These are phyloP conservation scores for Penicillium sp. DNA, from an alignment of 2,329 filamentous ascomycete species.

Conservation along the genomic window DNA sequence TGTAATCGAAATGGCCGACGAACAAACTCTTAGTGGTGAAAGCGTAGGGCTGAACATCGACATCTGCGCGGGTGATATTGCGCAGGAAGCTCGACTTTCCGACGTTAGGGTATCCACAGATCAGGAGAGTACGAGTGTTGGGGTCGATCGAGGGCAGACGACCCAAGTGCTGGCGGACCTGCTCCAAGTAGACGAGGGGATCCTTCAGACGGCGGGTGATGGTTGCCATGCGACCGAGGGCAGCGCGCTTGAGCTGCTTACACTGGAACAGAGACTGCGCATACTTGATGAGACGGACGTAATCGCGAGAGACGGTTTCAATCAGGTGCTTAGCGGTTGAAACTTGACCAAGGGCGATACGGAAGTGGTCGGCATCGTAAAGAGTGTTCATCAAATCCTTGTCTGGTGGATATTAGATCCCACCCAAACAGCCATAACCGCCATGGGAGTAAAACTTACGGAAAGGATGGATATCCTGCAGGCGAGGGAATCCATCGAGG, in stretches of 20 bases:
- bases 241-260: constrained; percentile 97
- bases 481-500: constrained; percentile 85
- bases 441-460: constrained; percentile 50
- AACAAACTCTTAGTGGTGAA: constrained; percentile 98
- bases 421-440: background rate
- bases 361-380: constrained; percentile 97
- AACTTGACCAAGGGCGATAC: constrained; percentile 91
- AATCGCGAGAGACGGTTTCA: constrained; percentile 93
- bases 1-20: constrained; percentile 97
- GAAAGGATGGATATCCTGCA: constrained; percentile 95
- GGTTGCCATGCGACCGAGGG: constrained; percentile 95
- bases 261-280: constrained; percentile 96
- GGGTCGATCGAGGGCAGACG: constrained; percentile 98
- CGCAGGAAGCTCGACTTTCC: constrained; percentile 95
- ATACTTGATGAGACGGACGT: constrained; percentile 94
- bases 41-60: constrained; percentile 95
- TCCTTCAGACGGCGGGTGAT: constrained; percentile 94
- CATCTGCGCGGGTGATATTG: constrained; percentile 89
- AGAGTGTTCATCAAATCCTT: constrained; percentile 93
- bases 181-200: constrained; percentile 89
- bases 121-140: constrained; percentile 91
- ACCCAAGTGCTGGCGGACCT: constrained; percentile 93
- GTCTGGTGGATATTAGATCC: constrained; percentile 42
- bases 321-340: constrained; percentile 95
- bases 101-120: constrained; percentile 96